Percentiles rank a stretch among this genome's conserved stretches.
These are phyloP conservation scores for Ustilago trichophora DNA, from an alignment of 1,284 basidiomycete species.

Conservation along the genomic window DNA sequence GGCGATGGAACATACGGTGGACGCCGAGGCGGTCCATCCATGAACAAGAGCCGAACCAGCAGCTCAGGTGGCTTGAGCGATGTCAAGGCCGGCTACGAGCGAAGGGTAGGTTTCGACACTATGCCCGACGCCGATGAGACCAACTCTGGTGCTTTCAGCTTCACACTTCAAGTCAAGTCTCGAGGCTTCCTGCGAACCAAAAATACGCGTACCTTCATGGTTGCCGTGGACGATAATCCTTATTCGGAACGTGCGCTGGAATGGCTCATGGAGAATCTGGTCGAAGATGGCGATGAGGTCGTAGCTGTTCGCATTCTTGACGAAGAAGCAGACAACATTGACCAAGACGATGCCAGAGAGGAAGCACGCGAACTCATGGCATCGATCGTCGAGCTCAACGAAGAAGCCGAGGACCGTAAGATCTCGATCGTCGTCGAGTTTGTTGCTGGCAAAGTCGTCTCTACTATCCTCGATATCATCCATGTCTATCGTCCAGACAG, in stretches of 20 bases:
- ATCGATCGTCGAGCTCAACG: constrained; percentile 81
- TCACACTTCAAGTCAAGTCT: constrained; percentile 77
- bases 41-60: constrained; percentile 40
- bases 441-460: constrained; percentile 86
- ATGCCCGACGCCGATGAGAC: constrained; percentile 65
- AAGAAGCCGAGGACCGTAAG: constrained; percentile 81
- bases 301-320: constrained; percentile 91
- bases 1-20: constrained; percentile 54
- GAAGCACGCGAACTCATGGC: constrained; percentile 85
- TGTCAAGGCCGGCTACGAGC: constrained; percentile 54
- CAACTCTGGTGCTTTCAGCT: constrained; percentile 54
- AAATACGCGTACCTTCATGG: constrained; percentile 87
- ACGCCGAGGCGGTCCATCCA: constrained; percentile 31
- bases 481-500: constrained; percentile 95
- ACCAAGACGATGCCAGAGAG: constrained; percentile 82
- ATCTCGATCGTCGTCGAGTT: constrained; percentile 93
- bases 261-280: constrained; percentile 77
- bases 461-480: constrained; percentile 79
- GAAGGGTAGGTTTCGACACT: constrained; percentile 64
- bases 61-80: constrained; percentile 51
- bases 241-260: constrained; percentile 60
- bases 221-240: constrained; percentile 82
- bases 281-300: constrained; percentile 92
- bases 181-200: constrained; percentile 81
- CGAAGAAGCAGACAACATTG: constrained; percentile 73